These are phyloP conservation scores for Acidiella bohemica DNA, from an alignment of 495 filamentous ascomycete genomes.

Conservation along the genomic window DNA sequence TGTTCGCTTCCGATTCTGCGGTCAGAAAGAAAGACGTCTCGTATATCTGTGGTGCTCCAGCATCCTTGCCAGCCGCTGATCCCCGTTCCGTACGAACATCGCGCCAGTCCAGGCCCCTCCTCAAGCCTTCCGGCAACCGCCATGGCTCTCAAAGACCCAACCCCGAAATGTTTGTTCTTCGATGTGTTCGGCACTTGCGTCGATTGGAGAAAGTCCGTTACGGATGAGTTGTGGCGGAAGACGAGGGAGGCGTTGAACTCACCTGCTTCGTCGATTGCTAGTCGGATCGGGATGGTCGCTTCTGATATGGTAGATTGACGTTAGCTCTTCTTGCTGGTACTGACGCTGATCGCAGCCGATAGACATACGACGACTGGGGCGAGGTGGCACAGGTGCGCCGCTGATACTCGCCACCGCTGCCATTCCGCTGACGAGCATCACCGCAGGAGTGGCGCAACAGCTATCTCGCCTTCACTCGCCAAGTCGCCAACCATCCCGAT, in stretches of 20 bases:
- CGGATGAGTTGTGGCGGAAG: constrained; percentile 34
- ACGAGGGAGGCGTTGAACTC: constrained; percentile 33
- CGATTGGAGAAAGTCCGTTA: constrained; percentile 53
- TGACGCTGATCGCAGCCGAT: background rate
- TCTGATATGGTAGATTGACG: constrained; percentile 38
- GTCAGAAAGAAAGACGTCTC: no score
- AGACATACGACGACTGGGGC: constrained; percentile 18
- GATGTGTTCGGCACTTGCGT: constrained; percentile 70
- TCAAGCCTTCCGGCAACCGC: background rate
- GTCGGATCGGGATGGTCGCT: constrained; percentile 35
- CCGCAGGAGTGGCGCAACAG: constrained; percentile 55
- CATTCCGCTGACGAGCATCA: no score
- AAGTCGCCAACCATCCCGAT: constrained; percentile 29
- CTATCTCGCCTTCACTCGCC: constrained; percentile 48
- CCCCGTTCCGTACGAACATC: no score
- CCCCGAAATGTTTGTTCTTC: constrained; percentile 41
- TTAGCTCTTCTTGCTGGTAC: constrained; percentile 21
- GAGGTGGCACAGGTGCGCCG: constrained; percentile 7
- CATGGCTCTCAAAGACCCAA: constrained; percentile 15
- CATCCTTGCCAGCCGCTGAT: no score
- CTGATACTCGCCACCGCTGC: no score
- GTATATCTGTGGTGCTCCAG: no score
- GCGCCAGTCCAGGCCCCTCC: background rate
- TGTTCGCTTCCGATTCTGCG: no score
- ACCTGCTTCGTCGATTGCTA: constrained; percentile 31